Conservation (phyloP, 768 basidiomycete species). For the Amanita thiersii region DNA sequence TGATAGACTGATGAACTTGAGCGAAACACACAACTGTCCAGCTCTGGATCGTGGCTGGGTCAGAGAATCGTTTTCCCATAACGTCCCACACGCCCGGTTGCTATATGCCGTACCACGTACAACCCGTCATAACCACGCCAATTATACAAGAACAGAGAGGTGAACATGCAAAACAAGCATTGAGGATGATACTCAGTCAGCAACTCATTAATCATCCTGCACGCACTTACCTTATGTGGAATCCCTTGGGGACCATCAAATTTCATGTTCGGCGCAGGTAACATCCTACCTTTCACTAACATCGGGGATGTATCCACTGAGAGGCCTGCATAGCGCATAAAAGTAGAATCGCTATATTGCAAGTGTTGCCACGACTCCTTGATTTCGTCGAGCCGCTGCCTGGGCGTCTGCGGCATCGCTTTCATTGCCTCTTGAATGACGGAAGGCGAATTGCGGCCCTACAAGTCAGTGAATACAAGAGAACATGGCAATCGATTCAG, state of each 20-base stretch:
- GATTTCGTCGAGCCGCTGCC: background rate
- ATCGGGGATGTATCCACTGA: background rate
- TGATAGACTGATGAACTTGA: background rate
- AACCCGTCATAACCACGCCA: background rate
- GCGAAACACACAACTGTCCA: slow-evolving; percentile 6
- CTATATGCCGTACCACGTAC: background rate
- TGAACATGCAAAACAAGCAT: background rate
- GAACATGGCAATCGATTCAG: background rate
- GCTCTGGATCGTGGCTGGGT: background rate
- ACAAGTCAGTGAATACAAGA: background rate
- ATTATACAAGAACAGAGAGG: background rate
- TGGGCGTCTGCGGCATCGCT: slow-evolving; percentile 4
- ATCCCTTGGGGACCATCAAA: background rate
- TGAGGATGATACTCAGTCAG: background rate
- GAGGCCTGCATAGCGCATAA: slow-evolving; percentile 4
- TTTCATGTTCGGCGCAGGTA: background rate
- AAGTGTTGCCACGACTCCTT: background rate
- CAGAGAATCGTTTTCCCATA: slow-evolving; percentile 1
- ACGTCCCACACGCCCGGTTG: slow-evolving; percentile 8
- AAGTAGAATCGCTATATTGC: background rate
- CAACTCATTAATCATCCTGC: background rate
- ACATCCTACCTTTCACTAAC: background rate
- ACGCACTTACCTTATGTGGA: background rate
- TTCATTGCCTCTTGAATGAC: slow-evolving; percentile 1
- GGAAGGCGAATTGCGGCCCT: slow-evolving; percentile 1